These are phyloP conservation scores for Acer saccharum DNA, from an alignment of 345 rosid genomes.

Conservation along the genomic window DNA sequence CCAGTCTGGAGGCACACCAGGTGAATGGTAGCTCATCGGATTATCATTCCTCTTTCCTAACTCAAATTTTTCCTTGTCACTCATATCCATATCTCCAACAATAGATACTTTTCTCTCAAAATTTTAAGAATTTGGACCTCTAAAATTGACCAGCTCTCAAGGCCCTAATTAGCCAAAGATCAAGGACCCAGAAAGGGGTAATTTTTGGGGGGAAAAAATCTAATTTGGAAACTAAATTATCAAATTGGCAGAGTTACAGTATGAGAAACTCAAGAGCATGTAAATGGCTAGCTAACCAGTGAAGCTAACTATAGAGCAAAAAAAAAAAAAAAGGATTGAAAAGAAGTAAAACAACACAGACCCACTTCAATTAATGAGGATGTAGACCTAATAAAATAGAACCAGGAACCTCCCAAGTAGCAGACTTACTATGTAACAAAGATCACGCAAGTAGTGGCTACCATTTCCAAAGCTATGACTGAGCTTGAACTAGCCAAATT, in stretches of 20 bases:
- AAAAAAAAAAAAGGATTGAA: neutral
- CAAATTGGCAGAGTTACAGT: constrained; percentile 25
- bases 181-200: constrained; percentile 19
- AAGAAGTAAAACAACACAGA: constrained; percentile 17
- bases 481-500: constrained; percentile 31
- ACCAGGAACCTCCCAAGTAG: constrained; percentile 20
- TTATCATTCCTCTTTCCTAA: constrained; percentile 54
- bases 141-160: constrained; percentile 28
- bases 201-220: neutral
- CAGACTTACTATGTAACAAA: constrained; percentile 21
- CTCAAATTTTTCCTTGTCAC: constrained; percentile 64
- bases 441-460: constrained; percentile 28
- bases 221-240: constrained; percentile 3
- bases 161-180: constrained; percentile 27
- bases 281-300: neutral
- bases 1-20: constrained; percentile 61
- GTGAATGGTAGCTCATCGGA: constrained; percentile 44
- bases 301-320: constrained; percentile 10
- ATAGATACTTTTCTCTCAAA: constrained; percentile 24
- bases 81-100: constrained; percentile 53
- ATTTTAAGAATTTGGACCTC: constrained; percentile 21
- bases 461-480: constrained; percentile 38
- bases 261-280: constrained; percentile 20
- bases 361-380: constrained; percentile 26
- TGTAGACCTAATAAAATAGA: constrained; percentile 22